A percentile compares a stretch with the other conserved stretches of the same genome.
Conservation (phyloP, 225 moss, liverwort and hornwort genomes). For the Pseudoscleropodium purum region DNA sequence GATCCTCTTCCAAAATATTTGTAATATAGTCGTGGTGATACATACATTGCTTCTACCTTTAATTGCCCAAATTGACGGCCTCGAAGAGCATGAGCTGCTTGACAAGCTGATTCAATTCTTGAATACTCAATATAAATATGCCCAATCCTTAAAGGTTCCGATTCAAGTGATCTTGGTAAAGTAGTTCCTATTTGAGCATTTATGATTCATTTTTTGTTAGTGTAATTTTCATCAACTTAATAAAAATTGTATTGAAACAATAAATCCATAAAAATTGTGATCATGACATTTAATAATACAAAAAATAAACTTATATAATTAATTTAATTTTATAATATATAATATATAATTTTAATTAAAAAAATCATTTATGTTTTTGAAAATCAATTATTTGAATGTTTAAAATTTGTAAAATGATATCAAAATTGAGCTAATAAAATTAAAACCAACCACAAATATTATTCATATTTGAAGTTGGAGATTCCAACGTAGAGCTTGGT, state of each 20-base stretch:
- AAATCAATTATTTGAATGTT: background rate
- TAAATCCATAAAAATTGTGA: too few species aligned
- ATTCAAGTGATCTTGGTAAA: background rate
- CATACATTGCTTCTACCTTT: slow-evolving; percentile 27
- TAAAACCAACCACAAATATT: background rate
- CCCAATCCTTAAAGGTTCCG: slow-evolving; percentile 13
- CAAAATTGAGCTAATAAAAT: too few species aligned
- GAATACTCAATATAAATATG: slow-evolving; percentile 67
- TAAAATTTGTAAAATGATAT: background rate
- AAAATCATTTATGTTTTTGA: too few species aligned
- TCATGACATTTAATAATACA: too few species aligned
- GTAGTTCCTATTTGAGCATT: background rate
- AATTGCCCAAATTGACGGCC: slow-evolving; percentile 44
- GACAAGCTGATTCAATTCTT: slow-evolving; percentile 62
- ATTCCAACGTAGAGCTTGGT: background rate
- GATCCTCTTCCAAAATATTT: slow-evolving; percentile 50
- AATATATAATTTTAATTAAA: background rate
- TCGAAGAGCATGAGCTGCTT: slow-evolving; percentile 54
- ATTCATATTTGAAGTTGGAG: background rate
- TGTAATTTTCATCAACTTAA: background rate
- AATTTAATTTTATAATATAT: too few species aligned
- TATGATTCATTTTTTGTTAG: background rate
- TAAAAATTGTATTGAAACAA: background rate
- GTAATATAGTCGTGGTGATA: slow-evolving; percentile 33
- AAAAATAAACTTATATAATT: too few species aligned